These are phyloP conservation scores for Zygotorulaspora florentina DNA, from an alignment of 805 yeast genomes.

Conservation along the genomic window DNA sequence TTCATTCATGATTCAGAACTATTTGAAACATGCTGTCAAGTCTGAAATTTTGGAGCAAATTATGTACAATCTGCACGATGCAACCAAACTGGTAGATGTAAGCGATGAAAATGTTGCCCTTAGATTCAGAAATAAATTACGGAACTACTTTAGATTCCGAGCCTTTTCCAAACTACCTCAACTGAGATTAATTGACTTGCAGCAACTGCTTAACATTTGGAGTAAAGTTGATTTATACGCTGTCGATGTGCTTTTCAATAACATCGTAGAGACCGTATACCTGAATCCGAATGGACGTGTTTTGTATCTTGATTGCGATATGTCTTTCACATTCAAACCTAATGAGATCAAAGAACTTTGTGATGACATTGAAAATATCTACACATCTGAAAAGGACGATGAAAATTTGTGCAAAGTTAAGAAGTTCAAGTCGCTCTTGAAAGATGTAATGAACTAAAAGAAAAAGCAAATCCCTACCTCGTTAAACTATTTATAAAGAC, in stretches of 20 bases:
- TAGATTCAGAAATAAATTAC: conserved; percentile 16
- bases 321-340: conserved; percentile 19
- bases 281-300: conserved; percentile 21
- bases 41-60: conserved; percentile 25
- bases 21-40: conserved; percentile 9
- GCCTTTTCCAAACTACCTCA: conserved; percentile 23
- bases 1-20: conserved; percentile 7
- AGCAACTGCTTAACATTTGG: conserved; percentile 26
- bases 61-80: conserved; percentile 27
- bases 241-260: conserved; percentile 28
- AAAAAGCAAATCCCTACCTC: too few relatives aligned
- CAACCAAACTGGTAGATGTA: conserved; percentile 17
- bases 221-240: conserved; percentile 15
- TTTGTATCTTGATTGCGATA: conserved; percentile 17
- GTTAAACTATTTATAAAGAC: too few relatives aligned
- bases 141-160: conserved; percentile 28
- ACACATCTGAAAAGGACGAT: conserved; percentile 11
- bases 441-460: conserved; percentile 1
- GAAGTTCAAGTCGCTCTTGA: conserved; percentile 12
- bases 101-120: conserved; percentile 5
- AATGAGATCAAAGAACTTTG: conserved; percentile 13
- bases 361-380: conserved; percentile 13
- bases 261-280: conserved; percentile 30
- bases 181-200: conserved; percentile 17
- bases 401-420: conserved; percentile 20